Evolutionary conservation across 2,329 filamentous ascomycete species (phyloP).

Genomic region (Cladosporium sp.): DNA sequence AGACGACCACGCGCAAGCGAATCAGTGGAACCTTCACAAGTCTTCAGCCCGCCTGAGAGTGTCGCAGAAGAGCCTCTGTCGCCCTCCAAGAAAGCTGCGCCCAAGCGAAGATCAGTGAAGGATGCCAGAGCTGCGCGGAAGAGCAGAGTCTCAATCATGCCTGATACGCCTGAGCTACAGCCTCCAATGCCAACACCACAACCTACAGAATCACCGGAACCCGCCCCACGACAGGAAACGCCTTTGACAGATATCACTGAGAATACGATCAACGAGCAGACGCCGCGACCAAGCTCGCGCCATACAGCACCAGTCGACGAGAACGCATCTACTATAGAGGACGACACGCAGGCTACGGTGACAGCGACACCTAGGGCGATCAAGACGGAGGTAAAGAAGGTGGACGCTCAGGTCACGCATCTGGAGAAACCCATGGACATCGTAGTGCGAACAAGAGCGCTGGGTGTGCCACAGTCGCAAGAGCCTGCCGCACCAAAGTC

Average conservation of each 20-base stretch:
- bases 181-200: conserved; percentile 50
- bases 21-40: conserved; percentile 60
- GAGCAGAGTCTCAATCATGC: conserved; percentile 42
- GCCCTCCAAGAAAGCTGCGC: conserved; percentile 60
- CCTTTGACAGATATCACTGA: conserved; percentile 75
- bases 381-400: conserved; percentile 61
- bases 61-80: conserved; percentile 54
- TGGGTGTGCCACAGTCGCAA: conserved; percentile 63
- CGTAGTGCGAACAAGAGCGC: conserved; percentile 78
- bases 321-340: conserved; percentile 24
- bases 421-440: conserved; percentile 93
- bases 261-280: conserved; percentile 64
- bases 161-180: conserved; percentile 40
- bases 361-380: conserved; percentile 34
- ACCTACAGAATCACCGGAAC: conserved; percentile 42
- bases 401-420: conserved; percentile 74
- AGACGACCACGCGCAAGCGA: conserved; percentile 53
- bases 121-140: conserved; percentile 53
- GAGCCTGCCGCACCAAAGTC: conserved; percentile 78
- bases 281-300: conserved; percentile 38
- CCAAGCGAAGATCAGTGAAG: conserved; percentile 64
- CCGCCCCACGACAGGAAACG: conserved; percentile 48
- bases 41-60: conserved; percentile 60
- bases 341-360: conserved; percentile 22
- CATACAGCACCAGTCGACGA: conserved; percentile 24